Conservation (phyloP, 768 basidiomycete species). For the Tricholoma terreum region DNA sequence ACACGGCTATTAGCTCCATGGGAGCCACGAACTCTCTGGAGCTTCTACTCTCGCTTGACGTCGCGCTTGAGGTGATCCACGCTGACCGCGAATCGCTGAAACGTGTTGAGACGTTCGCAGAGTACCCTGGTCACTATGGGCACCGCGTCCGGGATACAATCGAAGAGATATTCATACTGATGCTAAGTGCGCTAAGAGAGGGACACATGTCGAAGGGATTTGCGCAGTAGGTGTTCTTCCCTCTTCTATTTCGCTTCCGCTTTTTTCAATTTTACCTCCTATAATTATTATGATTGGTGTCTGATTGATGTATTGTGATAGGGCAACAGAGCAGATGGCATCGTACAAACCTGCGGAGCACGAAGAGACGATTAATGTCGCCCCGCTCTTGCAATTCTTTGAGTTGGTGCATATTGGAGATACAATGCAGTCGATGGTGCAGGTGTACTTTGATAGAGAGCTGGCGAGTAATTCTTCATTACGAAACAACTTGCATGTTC, state of each 20-base stretch:
- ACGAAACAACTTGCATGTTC: not conserved
- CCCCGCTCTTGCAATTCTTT: conserved; percentile 94
- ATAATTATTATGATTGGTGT: not conserved
- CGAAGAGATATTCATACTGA: conserved; percentile 87
- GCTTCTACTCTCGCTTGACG: conserved; percentile 86
- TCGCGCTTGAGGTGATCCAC: conserved; percentile 89
- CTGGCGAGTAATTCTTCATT: conserved; percentile 50
- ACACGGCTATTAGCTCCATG: conserved; percentile 1
- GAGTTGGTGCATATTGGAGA: conserved; percentile 97
- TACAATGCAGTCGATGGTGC: conserved; percentile 95
- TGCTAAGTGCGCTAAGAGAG: conserved; percentile 74
- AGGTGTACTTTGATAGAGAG: conserved; percentile 98
- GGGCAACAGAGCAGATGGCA: conserved; percentile 87
- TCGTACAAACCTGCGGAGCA: conserved; percentile 89
- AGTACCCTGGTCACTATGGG: conserved; percentile 86
- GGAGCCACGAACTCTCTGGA: conserved; percentile 53
- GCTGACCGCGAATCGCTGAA: conserved; percentile 89
- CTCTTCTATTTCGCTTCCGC: conserved; percentile 14
- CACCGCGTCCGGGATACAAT: conserved; percentile 87
- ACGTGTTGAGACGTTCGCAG: conserved; percentile 84
- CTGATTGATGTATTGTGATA: conserved; percentile 23
- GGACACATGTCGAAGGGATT: conserved; percentile 84
- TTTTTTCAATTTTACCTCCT: not conserved
- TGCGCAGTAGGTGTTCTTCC: conserved; percentile 46
- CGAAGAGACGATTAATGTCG: conserved; percentile 76